Percentiles rank a stretch among this genome's conserved stretches.
Conservation (phyloP, 73 alveolate species). For the Symbiodinium natans region DNA sequence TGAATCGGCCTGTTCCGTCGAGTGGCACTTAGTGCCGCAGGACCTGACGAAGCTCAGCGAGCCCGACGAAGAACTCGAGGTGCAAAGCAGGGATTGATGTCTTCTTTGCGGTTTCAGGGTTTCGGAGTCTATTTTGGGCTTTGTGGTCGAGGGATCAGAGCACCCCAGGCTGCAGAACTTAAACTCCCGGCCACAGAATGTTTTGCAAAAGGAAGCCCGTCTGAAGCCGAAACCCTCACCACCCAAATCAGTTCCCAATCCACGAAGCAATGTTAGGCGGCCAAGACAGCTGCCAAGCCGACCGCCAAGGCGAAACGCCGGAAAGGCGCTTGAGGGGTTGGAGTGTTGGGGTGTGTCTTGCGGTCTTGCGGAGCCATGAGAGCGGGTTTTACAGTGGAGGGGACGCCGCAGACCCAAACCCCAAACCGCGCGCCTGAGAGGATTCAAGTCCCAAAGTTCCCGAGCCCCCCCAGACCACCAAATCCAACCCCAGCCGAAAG, state of each 20-base stretch:
- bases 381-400: too few relatives aligned
- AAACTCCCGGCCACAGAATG: neutral
- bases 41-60: conserved; percentile 43
- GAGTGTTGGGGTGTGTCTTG: too few relatives aligned
- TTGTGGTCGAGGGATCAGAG: neutral
- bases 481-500: too few relatives aligned
- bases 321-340: conserved; percentile 7
- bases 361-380: neutral
- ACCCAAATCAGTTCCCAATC: too few relatives aligned
- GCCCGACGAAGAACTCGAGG: conserved; percentile 83
- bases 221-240: too few relatives aligned
- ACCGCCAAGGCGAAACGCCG: conserved; percentile 86
- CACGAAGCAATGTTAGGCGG: too few relatives aligned
- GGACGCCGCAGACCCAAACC: too few relatives aligned
- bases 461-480: too few relatives aligned
- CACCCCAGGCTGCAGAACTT: neutral
- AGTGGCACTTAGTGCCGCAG: neutral
- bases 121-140: neutral
- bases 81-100: neutral
- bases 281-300: conserved; percentile 87
- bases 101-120: neutral
- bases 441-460: too few relatives aligned
- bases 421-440: too few relatives aligned
- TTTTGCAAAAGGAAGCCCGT: too few relatives aligned
- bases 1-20: neutral